phyloP scores from a whole-genome alignment of 176 grass and related monocot species.

The Zoysia pacifica region DNA sequence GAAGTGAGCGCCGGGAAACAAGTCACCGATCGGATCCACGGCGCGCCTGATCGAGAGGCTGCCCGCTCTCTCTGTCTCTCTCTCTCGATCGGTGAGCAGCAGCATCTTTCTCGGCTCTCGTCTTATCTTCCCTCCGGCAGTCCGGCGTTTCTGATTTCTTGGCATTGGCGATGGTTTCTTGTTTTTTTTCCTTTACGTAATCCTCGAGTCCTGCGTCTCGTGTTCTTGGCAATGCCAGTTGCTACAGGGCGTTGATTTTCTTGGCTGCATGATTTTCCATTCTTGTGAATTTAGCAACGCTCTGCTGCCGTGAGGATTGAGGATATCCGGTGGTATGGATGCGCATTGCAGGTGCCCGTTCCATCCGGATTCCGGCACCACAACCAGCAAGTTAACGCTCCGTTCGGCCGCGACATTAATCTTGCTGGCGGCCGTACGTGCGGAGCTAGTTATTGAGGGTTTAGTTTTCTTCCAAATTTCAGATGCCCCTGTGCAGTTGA shows the following conservation, averaged over 20 bases:
- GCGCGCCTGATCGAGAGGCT: background rate
- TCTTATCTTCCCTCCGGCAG: too few relatives aligned
- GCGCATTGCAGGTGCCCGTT: background rate
- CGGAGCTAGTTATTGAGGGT: background rate
- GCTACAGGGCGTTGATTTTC: background rate
- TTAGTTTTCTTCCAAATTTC: slow-evolving; percentile 2
- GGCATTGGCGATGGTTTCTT: background rate
- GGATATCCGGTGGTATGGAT: background rate
- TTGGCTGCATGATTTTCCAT: background rate
- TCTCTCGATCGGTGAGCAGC: background rate
- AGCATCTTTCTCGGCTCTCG: background rate
- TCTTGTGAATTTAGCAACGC: background rate
- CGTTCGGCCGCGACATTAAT: background rate
- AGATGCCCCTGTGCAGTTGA: background rate
- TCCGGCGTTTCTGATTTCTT: background rate
- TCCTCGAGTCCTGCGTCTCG: background rate
- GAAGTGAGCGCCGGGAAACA: background rate
- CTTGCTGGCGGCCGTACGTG: background rate
- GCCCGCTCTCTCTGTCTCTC: background rate
- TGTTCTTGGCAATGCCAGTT: background rate
- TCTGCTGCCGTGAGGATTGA: background rate
- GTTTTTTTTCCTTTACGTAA: background rate
- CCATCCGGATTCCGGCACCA: background rate
- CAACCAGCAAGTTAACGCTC: background rate
- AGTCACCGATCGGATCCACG: slow-evolving; percentile 18